These are phyloP conservation scores for Pythium apleroticum DNA, from an alignment of 352 stramenopile species.

Conservation along the genomic window DNA sequence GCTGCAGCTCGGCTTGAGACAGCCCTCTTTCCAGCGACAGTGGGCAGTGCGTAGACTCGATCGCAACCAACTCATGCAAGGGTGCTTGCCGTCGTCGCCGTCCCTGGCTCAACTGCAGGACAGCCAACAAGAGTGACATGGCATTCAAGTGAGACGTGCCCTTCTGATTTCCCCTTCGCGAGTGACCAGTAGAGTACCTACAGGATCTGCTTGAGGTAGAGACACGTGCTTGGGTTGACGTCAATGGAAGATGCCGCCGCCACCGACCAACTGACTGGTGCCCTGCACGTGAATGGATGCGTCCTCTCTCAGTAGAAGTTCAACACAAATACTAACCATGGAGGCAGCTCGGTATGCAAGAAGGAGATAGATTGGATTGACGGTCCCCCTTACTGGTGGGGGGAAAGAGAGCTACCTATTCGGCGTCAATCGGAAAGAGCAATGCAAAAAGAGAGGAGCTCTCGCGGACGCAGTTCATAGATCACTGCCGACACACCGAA, in stretches of 20 bases:
- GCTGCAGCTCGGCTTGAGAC: too few relatives aligned
- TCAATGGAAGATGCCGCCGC: neutral
- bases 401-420: slow-evolving; percentile 16
- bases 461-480: neutral
- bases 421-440: slow-evolving; percentile 12
- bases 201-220: neutral
- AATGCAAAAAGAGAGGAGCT: slow-evolving; percentile 20
- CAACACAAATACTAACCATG: neutral
- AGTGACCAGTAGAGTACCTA: slow-evolving; percentile 1
- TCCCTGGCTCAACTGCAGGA: neutral
- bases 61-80: too few relatives aligned
- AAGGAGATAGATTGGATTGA: slow-evolving; percentile 3
- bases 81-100: too few relatives aligned
- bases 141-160: neutral
- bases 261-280: neutral
- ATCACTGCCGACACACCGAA: neutral
- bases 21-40: too few relatives aligned
- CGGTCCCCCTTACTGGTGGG: neutral
- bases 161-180: neutral
- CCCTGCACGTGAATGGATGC: neutral
- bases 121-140: neutral
- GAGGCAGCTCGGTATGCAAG: neutral
- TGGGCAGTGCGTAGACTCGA: too few relatives aligned
- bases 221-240: neutral
- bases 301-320: neutral